Base-by-base conservation (phyloP, 2,329 filamentous ascomycete species). In the Aspergillus sp. region DNA sequence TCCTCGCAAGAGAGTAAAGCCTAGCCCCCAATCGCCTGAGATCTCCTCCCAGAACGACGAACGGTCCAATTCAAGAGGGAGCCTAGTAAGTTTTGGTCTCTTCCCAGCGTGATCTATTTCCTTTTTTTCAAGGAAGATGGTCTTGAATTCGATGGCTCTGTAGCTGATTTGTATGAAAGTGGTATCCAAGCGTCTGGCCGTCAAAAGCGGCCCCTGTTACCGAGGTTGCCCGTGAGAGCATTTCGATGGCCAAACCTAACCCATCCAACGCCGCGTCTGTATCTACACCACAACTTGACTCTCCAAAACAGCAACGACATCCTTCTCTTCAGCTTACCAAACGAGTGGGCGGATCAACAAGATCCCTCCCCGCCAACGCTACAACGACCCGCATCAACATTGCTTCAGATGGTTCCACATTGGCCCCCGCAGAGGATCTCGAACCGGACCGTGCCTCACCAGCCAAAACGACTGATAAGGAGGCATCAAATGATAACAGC, bases 141-240 rank as follows among this genome's bases (percentile, higher is more conserved):
- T 56, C 27, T n/a, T 35, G 44, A 31, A 19, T 23, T 41, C 23
- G 41, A 31, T 23, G 21, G 12, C 31, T 31, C 19, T 43, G 24
- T 6, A 39, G 45, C 56, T 58, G 23, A 55, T 27, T 8, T 51
- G 31, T 33, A 37, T 59, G 76, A 72, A 73, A 68, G 52, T 80
- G 78, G 78, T 79, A 80, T 62, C 75, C 72, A 27, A 75, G 72
- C 53, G 75, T 75, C 24, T 81, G 79, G 79, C 77, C 77, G 46
- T 71, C 72, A 37, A 82, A 81, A 66, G 77, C 79, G 48, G 72
- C 75, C 39, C 75, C 79, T 50, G 70, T 80, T 65, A 79, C 79
- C 58, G 76, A 81, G 70, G 74, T 80, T 68, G 78, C 77, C 61
- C 74, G 75, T 66, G 79, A 81, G 68, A 80, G 77, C 66, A 80